A percentile compares a stretch with the other conserved stretches of the same genome.
These are phyloP conservation scores for Periconia macrospinosa DNA, from an alignment of 2,329 filamentous ascomycete species.

Conservation along the genomic window DNA sequence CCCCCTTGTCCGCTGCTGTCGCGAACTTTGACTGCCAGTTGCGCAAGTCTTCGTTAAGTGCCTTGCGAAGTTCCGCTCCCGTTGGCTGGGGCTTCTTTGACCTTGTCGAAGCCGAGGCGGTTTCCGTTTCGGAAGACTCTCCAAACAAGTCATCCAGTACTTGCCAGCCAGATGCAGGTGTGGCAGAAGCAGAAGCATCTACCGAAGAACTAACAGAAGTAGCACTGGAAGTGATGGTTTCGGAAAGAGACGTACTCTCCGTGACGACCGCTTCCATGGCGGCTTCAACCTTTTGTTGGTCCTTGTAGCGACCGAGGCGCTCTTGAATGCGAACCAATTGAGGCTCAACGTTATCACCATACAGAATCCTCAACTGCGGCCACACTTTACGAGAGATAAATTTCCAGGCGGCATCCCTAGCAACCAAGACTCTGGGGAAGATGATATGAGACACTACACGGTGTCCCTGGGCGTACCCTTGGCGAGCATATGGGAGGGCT, in stretches of 20 bases:
- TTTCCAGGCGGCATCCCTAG: slow-evolving; percentile 67
- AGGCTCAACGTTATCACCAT: slow-evolving; percentile 90
- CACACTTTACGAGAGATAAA: slow-evolving; percentile 79
- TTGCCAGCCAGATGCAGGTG: slow-evolving; percentile 30
- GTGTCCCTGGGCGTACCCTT: slow-evolving; percentile 68
- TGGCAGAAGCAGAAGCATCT: slow-evolving; percentile 20
- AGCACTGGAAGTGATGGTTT: slow-evolving; percentile 20
- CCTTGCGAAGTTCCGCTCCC: slow-evolving; percentile 53
- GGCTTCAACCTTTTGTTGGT: slow-evolving; percentile 64
- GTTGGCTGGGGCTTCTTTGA: slow-evolving; percentile 29
- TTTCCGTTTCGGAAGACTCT: slow-evolving; percentile 21
- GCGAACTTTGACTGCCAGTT: slow-evolving; percentile 89
- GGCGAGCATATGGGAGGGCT: slow-evolving; percentile 72
- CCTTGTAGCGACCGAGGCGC: slow-evolving; percentile 76
- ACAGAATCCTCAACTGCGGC: slow-evolving; percentile 78
- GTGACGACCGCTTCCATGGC: slow-evolving; percentile 52
- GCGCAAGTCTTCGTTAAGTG: slow-evolving; percentile 75
- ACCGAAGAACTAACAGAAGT: slow-evolving; percentile 26
- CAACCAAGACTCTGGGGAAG: slow-evolving; percentile 71
- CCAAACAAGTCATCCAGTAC: slow-evolving; percentile 34
- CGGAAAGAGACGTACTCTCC: slow-evolving; percentile 13
- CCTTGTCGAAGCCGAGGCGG: slow-evolving; percentile 14
- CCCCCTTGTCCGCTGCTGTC: slow-evolving; percentile 80
- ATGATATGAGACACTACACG: slow-evolving; percentile 69
- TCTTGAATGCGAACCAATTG: slow-evolving; percentile 91